phyloP scores from a whole-genome alignment of 2,329 filamentous ascomycete genomes.

The Coniochaeta prunicola region DNA sequence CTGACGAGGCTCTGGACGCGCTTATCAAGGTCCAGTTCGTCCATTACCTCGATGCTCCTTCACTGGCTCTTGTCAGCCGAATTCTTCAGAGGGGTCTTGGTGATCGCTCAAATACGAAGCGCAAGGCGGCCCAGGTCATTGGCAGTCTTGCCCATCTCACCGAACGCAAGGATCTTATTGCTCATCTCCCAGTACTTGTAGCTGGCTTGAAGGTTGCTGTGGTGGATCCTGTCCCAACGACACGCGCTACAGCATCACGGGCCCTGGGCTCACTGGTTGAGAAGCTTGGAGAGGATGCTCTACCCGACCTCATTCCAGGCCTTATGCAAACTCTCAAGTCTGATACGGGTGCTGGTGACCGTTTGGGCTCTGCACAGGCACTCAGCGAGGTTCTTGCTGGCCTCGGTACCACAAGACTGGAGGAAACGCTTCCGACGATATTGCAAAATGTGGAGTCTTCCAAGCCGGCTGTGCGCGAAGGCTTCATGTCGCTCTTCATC shows the following conservation, averaged over 20 bases:
- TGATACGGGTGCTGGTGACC: constrained; percentile 91
- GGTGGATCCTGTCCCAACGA: constrained; percentile 93
- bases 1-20: constrained; percentile 85
- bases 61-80: constrained; percentile 86
- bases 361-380: constrained; percentile 91
- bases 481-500: constrained; percentile 99
- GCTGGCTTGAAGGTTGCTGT: constrained; percentile 82
- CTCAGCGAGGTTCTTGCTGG: constrained; percentile 94
- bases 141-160: constrained; percentile 95
- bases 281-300: constrained; percentile 92
- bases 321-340: constrained; percentile 98
- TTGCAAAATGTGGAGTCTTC: constrained; percentile 90
- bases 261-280: constrained; percentile 94
- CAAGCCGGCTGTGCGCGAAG: constrained; percentile 86
- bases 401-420: constrained; percentile 81
- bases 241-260: constrained; percentile 90
- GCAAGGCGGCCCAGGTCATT: constrained; percentile 95
- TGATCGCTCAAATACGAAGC: constrained; percentile 89
- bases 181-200: constrained; percentile 86
- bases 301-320: constrained; percentile 94
- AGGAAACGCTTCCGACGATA: constrained; percentile 94
- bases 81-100: constrained; percentile 89
- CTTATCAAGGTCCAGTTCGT: constrained; percentile 98
- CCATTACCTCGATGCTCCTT: constrained; percentile 96
- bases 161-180: constrained; percentile 86